These are phyloP conservation scores for Amaranthus tricolor DNA, from an alignment of 179 eudicot genomes.

Conservation along the genomic window DNA sequence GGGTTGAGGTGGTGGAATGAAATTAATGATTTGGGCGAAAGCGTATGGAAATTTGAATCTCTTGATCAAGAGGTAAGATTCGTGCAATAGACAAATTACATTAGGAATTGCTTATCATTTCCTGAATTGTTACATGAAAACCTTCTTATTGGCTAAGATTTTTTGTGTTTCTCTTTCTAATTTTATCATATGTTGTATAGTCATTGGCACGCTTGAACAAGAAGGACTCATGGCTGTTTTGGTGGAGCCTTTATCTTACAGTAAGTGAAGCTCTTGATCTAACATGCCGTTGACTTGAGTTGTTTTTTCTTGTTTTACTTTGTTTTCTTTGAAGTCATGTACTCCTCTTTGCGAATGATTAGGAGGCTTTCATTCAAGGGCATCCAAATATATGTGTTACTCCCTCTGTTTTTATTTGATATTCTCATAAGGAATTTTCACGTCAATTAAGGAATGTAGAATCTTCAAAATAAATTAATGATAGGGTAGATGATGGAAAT, in stretches of 20 bases:
- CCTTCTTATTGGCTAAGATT: neutral
- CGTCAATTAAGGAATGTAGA: no score
- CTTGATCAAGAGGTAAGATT: slow-evolving; percentile 90
- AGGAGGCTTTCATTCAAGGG: neutral
- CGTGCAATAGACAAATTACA: neutral
- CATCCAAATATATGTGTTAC: neutral
- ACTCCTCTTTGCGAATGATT: neutral
- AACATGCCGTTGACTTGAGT: neutral
- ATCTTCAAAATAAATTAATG: no score
- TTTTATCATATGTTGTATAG: slow-evolving; percentile 32
- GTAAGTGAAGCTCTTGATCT: slow-evolving; percentile 32
- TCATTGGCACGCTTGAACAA: slow-evolving; percentile 93
- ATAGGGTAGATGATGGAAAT: no score
- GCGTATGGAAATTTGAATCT: slow-evolving; percentile 96
- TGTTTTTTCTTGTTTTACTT: neutral
- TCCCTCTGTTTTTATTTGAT: neutral
- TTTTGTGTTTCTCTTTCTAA: slow-evolving; percentile 9
- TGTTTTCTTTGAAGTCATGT: neutral
- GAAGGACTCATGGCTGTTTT: slow-evolving; percentile 97
- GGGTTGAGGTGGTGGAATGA: slow-evolving; percentile 99
- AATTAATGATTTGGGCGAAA: slow-evolving; percentile 82
- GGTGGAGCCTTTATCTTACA: slow-evolving; percentile 96
- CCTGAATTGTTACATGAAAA: slow-evolving; percentile 7
- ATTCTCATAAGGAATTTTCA: no score
- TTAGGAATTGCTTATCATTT: neutral